Percentiles rank a stretch among this genome's conserved stretches.
phyloP scores from a whole-genome alignment of 2,329 filamentous ascomycete species.

The Claviceps sp. region DNA sequence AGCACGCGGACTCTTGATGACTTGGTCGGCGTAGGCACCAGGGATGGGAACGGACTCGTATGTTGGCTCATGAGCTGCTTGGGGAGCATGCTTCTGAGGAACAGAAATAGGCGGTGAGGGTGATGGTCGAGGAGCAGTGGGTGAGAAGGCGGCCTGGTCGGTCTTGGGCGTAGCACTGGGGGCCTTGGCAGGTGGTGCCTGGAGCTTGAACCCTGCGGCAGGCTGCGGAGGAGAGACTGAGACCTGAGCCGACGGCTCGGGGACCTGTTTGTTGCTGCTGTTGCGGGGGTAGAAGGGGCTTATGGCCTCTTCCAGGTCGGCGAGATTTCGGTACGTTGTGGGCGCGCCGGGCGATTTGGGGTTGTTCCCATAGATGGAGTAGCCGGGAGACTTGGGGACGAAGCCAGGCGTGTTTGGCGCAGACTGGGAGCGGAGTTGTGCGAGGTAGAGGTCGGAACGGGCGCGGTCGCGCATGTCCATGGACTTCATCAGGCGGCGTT shows the following conservation, averaged over 20 bases:
- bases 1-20: slow-evolving; percentile 37
- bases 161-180: slow-evolving; percentile 64
- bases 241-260: slow-evolving; percentile 52
- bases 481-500: slow-evolving; percentile 86
- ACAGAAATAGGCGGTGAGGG: slow-evolving; percentile 7
- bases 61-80: slow-evolving; percentile 66
- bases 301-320: slow-evolving; percentile 27
- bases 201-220: slow-evolving; percentile 64
- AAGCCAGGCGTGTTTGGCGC: slow-evolving; percentile 92
- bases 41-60: slow-evolving; percentile 86
- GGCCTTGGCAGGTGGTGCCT: slow-evolving; percentile 69
- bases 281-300: slow-evolving; percentile 32
- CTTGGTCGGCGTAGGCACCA: slow-evolving; percentile 56
- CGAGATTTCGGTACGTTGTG: slow-evolving; percentile 38
- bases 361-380: slow-evolving; percentile 7
- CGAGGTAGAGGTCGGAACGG: slow-evolving; percentile 88
- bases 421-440: slow-evolving; percentile 69
- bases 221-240: slow-evolving; percentile 17
- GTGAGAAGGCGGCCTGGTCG: slow-evolving; percentile 48
- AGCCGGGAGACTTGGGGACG: slow-evolving; percentile 44
- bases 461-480: slow-evolving; percentile 94
- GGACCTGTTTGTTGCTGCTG: slow-evolving; percentile 30
- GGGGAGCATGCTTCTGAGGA: slow-evolving; percentile 41
- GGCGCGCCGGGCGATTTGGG: slow-evolving; percentile 35
- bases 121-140: slow-evolving; percentile 18